Percentiles rank a stretch among this genome's conserved stretches.
Conservation (phyloP, 2,329 filamentous ascomycete genomes). For the Phaeosphaeriaceae sp. region DNA sequence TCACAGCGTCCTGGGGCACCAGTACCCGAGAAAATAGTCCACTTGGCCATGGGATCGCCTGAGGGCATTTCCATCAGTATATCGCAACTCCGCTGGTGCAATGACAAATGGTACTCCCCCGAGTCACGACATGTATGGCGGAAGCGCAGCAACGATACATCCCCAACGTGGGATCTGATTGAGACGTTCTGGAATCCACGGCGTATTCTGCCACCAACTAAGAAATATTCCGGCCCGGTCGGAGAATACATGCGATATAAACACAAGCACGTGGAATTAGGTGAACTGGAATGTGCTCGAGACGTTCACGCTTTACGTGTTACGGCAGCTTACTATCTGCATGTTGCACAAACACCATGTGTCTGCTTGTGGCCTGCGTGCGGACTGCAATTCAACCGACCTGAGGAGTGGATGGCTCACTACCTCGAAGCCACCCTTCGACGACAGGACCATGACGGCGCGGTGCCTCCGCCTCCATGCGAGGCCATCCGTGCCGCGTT, state of each 20-base stretch:
- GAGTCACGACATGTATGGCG: background rate
- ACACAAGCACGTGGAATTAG: background rate
- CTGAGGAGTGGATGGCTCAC: constrained; percentile 2
- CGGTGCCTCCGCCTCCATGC: background rate
- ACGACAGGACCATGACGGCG: background rate
- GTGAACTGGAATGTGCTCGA: background rate
- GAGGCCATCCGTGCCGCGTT: constrained; percentile 1
- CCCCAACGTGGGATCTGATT: constrained; percentile 5
- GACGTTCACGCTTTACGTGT: constrained; percentile 2
- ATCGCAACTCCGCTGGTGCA: background rate
- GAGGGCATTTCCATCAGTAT: background rate
- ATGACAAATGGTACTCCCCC: background rate
- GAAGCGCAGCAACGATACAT: background rate
- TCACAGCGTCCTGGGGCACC: constrained; percentile 1
- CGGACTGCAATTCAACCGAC: constrained; percentile 1
- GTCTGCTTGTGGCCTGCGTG: constrained; percentile 5
- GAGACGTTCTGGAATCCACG: background rate
- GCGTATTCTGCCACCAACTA: constrained; percentile 6
- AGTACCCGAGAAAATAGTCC: background rate
- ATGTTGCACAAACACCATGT: constrained; percentile 1
- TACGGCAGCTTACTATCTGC: constrained; percentile 8
- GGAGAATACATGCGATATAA: constrained; percentile 2
- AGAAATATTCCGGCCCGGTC: constrained; percentile 7
- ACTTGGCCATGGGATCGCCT: background rate
- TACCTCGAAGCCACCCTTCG: background rate